Evolutionary conservation across 345 rosid species (phyloP), one percentile per base, ranked within the genome.

Genomic region (Noccaea bulbosa): DNA sequence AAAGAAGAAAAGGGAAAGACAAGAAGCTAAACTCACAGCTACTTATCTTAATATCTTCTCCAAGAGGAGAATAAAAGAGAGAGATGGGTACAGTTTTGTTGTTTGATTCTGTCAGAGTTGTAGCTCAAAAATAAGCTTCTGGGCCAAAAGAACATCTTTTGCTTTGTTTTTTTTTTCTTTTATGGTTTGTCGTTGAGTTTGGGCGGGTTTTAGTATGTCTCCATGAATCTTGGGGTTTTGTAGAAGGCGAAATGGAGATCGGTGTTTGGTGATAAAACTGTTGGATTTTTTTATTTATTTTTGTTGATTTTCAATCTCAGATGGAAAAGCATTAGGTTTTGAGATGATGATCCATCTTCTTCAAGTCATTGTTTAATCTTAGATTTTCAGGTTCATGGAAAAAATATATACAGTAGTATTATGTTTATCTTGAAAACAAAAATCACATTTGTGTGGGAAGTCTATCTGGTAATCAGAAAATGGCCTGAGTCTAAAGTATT

Each of bases 31-130:
- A 37, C 8, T 58, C 62, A n/a, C 47, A 70, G 60, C 24, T 52
- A 16, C 41, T 39, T 27, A 3, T 64, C 17, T 53, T 14, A 30
- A 35, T 17, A 39, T 64, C 56, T 55, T 46, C 9, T 37, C 12
- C 54, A 63, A 22, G 55, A 52, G 45, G 15, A 33, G 43, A 3
- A 54, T 33, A 11, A 55, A 27, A 9, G 37, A 59, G 34, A 11
- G 47, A 20, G 37, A 39, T 60, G 22, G 69, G 69, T 75, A 46
- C 69, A 75, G 69, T 68, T 74, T 67, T 75, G 69, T 61, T 61
- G 74, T 74, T 59, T 61, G 73, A 52, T 51, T 43, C 11, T 74
- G 69, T 67, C 27, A 44, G 68, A 74, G 69, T 67, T 34, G 27
- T 67, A 52, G 64, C 58, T 11, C 8, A 15, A 22, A 67, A 60